Evolutionary conservation across 441 rosid species (phyloP).

Genomic region (Gossypium schwendimanii): DNA sequence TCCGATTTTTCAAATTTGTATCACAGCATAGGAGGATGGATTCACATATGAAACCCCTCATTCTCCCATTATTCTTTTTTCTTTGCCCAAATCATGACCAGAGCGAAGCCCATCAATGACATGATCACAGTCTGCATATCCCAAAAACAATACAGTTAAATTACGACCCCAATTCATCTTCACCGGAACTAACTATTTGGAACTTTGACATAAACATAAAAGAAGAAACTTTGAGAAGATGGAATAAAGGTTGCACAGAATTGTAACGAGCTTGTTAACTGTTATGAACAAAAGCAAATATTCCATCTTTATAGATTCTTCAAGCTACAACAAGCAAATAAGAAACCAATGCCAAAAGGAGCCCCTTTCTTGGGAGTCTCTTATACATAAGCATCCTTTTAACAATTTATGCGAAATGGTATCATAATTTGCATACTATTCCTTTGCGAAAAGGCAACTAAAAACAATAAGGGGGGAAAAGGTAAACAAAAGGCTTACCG

Average conservation of each 20-base stretch:
- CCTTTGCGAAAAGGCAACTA: not conserved
- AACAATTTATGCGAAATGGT: not conserved
- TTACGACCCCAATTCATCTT: not conserved
- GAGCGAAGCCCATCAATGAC: slow-evolving; percentile 77
- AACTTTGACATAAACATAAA: not conserved
- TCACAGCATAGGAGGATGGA: not conserved
- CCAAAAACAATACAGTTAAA: not conserved
- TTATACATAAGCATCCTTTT: not conserved
- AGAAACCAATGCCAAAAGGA: not conserved
- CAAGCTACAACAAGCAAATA: not conserved
- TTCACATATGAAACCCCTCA: not conserved
- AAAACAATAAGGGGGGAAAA: not conserved
- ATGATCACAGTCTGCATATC: slow-evolving; percentile 64
- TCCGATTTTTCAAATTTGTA: not conserved
- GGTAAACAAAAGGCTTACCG: slow-evolving; percentile 37
- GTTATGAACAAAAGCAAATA: slow-evolving; percentile 1
- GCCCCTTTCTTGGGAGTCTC: not conserved
- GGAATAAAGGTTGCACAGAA: not conserved
- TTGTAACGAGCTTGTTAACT: not conserved
- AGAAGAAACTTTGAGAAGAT: not conserved
- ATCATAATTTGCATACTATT: not conserved
- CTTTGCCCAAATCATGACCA: slow-evolving; percentile 66
- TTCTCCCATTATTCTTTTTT: slow-evolving; percentile 29
- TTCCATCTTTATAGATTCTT: not conserved
- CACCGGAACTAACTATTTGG: not conserved